Evolutionary conservation across 148 eudicot genomes (phyloP).

Genomic region (Polygonum aviculare): DNA sequence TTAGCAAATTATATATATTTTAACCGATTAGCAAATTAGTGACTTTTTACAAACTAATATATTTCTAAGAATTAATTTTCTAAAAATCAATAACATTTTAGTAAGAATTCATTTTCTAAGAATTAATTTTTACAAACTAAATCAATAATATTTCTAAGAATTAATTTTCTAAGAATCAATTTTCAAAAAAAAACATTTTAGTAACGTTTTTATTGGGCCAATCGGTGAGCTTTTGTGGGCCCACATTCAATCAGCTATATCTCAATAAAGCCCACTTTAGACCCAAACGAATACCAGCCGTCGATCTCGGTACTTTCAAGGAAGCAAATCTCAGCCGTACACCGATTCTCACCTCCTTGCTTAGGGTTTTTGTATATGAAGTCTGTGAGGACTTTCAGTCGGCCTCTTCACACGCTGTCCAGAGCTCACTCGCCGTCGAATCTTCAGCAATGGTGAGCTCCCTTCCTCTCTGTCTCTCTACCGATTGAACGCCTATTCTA

Average conservation of each 20-base stretch:
- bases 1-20: too few relatives aligned
- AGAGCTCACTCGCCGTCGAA: neutral
- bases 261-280: neutral
- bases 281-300: neutral
- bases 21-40: too few relatives aligned
- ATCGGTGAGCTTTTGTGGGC: neutral
- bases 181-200: too few relatives aligned
- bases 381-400: neutral
- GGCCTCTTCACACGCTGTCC: neutral
- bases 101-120: too few relatives aligned
- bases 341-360: neutral
- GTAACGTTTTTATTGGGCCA: neutral
- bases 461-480: neutral
- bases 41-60: too few relatives aligned
- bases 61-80: too few relatives aligned
- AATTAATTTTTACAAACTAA: too few relatives aligned
- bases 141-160: too few relatives aligned
- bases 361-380: neutral
- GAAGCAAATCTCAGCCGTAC: neutral
- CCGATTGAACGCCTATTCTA: neutral
- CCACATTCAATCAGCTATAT: neutral
- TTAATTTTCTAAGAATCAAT: too few relatives aligned
- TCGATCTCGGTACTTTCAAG: neutral
- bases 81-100: too few relatives aligned
- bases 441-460: neutral